Conservation (phyloP, 441 rosid genomes). For the Erodium trifolium region DNA sequence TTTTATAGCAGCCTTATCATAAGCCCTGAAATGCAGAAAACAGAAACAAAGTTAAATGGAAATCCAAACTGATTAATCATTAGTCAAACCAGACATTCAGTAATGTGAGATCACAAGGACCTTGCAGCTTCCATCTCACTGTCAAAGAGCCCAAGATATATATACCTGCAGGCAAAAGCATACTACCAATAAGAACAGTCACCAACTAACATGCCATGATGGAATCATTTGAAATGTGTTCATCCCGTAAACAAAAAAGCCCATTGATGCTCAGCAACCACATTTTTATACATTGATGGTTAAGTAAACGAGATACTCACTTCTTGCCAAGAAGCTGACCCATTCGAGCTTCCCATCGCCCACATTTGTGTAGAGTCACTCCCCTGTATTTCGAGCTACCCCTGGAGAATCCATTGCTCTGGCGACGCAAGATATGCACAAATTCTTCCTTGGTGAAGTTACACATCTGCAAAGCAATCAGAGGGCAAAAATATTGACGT, state of each 20-base stretch:
- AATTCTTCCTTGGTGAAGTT: slow-evolving; percentile 73
- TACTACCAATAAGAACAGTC: slow-evolving; percentile 21
- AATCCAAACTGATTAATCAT: background rate
- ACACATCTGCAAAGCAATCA: slow-evolving; percentile 40
- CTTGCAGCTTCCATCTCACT: slow-evolving; percentile 67
- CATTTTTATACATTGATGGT: background rate
- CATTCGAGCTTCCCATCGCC: slow-evolving; percentile 39
- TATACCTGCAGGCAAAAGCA: slow-evolving; percentile 54
- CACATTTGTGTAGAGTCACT: slow-evolving; percentile 68
- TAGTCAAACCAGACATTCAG: background rate
- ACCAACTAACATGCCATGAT: slow-evolving; percentile 11
- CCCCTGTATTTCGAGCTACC: slow-evolving; percentile 88
- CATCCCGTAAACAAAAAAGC: background rate
- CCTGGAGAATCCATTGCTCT: slow-evolving; percentile 72
- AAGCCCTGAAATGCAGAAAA: slow-evolving; percentile 45
- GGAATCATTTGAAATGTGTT: background rate
- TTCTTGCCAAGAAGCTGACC: slow-evolving; percentile 64
- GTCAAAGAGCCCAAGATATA: slow-evolving; percentile 49
- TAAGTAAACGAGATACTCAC: slow-evolving; percentile 19
- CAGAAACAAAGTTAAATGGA: slow-evolving; percentile 14
- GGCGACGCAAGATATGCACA: slow-evolving; percentile 71
- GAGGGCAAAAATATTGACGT: background rate
- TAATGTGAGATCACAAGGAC: slow-evolving; percentile 28
- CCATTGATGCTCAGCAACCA: background rate
- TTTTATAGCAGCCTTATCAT: slow-evolving; percentile 83